Base-by-base conservation (phyloP, 108 stramenopile genomes). In the Stephanodiscus minutulus region DNA sequence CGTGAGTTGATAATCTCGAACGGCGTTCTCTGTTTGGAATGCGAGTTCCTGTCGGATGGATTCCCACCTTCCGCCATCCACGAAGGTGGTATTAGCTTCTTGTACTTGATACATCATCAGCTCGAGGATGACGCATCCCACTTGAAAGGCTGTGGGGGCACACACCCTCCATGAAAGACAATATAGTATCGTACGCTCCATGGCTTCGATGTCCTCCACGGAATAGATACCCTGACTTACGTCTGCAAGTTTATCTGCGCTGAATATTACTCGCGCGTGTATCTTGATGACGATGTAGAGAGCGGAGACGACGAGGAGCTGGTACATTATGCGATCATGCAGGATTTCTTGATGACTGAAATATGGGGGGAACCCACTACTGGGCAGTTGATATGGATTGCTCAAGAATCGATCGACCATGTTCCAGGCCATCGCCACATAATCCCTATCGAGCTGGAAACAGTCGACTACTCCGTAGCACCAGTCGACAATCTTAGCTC, bases 261-360 rank as follows among this genome's bases (percentile, higher is more conserved):
- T 66, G 21, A 92, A 59, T 13, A 82, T 88, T 43, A 82, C 49
- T 2, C 58, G 73, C 67, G 80, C 83, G 57, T 87, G 72, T 24
- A 85, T 73, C 63, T 89, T 89, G 46, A 87, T 72, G 25, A 86
- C 70, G 15, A 74, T 64, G 70, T 86, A 89, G 11, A 89, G 55
- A 15, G 71, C 70, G 17, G 84, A 50, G 53, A 89, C 56, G 60
- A 79, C 61, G 25, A 83, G 86, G 10, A 89, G 62, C 57, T 89
- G 88, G 60, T 72, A 89, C 29, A 53, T 18, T 43, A 70, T 60
- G 11, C 79, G 74, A 74, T 85, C 74, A 6, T 48, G 36, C 10
- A 79, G 60, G 9, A 61, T 61, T n/a, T n/a, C n/a, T n/a, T n/a
- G n/a, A n/a, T n/a, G n/a, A n/a, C n/a, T n/a, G n/a, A n/a, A n/a